phyloP scores from a whole-genome alignment of 139 green algal genomes.

The Coelastrella sp. region DNA sequence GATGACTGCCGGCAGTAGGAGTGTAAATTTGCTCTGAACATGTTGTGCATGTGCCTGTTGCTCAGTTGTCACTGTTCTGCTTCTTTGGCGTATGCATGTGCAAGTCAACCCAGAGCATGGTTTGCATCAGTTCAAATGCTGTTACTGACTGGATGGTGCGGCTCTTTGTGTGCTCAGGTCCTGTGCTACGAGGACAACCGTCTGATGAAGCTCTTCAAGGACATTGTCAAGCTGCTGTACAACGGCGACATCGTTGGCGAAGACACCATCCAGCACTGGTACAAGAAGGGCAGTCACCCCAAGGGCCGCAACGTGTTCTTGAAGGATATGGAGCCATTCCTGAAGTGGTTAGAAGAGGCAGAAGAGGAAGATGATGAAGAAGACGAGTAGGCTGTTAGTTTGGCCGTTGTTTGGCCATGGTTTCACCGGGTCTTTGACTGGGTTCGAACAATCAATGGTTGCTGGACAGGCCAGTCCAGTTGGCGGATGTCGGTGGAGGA shows the following conservation, averaged over 20 bases:
- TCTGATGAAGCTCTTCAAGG: conserved; percentile 93
- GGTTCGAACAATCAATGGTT: too few relatives aligned
- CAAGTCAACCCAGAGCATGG: too few relatives aligned
- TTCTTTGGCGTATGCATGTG: too few relatives aligned
- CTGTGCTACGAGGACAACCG: conserved; percentile 97
- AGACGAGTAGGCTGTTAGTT: conserved; percentile 38
- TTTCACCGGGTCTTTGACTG: too few relatives aligned
- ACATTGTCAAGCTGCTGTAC: conserved; percentile 93
- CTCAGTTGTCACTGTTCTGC: too few relatives aligned
- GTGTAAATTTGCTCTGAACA: too few relatives aligned
- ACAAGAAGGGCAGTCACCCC: conserved; percentile 89
- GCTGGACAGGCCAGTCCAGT: too few relatives aligned
- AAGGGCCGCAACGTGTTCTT: conserved; percentile 93
- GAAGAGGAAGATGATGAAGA: conserved; percentile 89
- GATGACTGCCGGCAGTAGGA: too few relatives aligned
- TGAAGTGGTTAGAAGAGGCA: conserved; percentile 97
- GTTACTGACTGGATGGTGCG: too few relatives aligned
- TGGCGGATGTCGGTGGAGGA: too few relatives aligned
- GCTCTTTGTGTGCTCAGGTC: conserved; percentile 70
- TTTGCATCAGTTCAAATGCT: too few relatives aligned
- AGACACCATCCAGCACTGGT: conserved; percentile 92
- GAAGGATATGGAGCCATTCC: conserved; percentile 94
- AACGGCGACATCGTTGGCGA: conserved; percentile 92
- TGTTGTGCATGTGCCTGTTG: too few relatives aligned
- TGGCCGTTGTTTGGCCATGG: background rate